Base-by-base conservation (phyloP, 2,329 filamentous ascomycete species). In the Fusarium chaquense region DNA sequence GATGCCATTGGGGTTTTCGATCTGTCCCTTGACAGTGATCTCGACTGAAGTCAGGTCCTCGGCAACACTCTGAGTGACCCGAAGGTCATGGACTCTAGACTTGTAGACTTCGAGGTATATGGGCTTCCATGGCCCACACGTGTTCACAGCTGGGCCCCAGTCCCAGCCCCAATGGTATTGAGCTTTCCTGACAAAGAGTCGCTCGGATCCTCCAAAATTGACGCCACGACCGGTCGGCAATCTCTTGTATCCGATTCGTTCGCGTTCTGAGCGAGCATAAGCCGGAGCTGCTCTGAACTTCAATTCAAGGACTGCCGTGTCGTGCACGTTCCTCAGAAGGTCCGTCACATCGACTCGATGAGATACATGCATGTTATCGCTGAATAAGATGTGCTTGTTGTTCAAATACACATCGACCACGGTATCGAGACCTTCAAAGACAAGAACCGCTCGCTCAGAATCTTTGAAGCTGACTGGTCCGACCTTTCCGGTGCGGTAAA, bases 161-260 rank as follows among this genome's bases (percentile, higher is more conserved):
- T 63, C 61, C 61, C 61, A 63, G 1, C 61, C 61, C 61, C 61
- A 63, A 7, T 63, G 61, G 9, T 63, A 63, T 1, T 63, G 61
- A 9, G 61, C 36, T 2, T 63, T 63, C 1, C 61, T 18, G 0
- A 63, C 43, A 0, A 63, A 63, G 0, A 63, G 35, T 0, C 61
- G 33, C 26, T 63, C 61, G 0, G 61, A 63, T 0, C 61, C 61
- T 3, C 61, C 58, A 28, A 57, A 63, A 6, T n/a, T 57, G 1
- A 63, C 61, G 0, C 36, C 43, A 12, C 43, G 24, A 2, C 61
- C 58, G 3, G 33, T 47, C 0, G 54, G 30, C 3, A 35, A 20
- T 1, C 35, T 49, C n/a, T 44, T 63, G 7, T 63, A 63, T 1
- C 60, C 58, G 20, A 63, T 63, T 0, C 43, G 32, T 0, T 49